These are phyloP conservation scores for Terfezia boudieri DNA, from an alignment of 495 filamentous ascomycete genomes.

Conservation along the genomic window DNA sequence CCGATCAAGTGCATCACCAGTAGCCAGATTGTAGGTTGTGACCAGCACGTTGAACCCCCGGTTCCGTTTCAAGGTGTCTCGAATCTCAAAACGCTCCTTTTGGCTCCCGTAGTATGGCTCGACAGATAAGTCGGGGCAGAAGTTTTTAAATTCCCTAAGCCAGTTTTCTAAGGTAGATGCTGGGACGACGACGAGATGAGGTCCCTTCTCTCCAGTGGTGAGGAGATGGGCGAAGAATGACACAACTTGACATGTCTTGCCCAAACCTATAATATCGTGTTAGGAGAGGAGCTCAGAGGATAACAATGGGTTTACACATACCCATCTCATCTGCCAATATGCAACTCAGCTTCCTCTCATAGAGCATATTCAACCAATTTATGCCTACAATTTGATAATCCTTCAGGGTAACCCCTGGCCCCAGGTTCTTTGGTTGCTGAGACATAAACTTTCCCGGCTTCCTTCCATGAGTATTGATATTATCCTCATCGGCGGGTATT, in stretches of 20 bases:
- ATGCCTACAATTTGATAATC: conserved; percentile 85
- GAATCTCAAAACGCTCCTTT: conserved; percentile 38
- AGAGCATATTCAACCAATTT: conserved; percentile 77
- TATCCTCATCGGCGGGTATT: conserved; percentile 36
- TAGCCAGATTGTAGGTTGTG: conserved; percentile 67
- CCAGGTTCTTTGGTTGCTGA: conserved; percentile 53
- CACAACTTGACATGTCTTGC: conserved; percentile 94
- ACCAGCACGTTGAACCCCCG: conserved; percentile 60
- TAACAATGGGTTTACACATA: conserved; percentile 3
- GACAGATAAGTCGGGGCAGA: conserved; percentile 53
- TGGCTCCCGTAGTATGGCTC: conserved; percentile 61
- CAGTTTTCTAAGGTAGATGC: conserved; percentile 89
- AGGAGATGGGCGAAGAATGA: conserved; percentile 68
- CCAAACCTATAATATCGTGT: conserved; percentile 30
- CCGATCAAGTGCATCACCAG: conserved; percentile 37
- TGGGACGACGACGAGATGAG: conserved; percentile 76
- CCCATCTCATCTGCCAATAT: conserved; percentile 96
- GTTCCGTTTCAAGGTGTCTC: conserved; percentile 39
- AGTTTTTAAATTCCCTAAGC: conserved; percentile 71
- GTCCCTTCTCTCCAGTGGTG: conserved; percentile 42
- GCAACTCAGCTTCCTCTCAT: conserved; percentile 50
- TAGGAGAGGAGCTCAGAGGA: not conserved
- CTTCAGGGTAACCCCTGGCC: conserved; percentile 48
- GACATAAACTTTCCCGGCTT: conserved; percentile 23
- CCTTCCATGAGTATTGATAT: conserved; percentile 29